Evolutionary conservation across 495 filamentous ascomycete species (phyloP).

Genomic region (Tuber brumale): DNA sequence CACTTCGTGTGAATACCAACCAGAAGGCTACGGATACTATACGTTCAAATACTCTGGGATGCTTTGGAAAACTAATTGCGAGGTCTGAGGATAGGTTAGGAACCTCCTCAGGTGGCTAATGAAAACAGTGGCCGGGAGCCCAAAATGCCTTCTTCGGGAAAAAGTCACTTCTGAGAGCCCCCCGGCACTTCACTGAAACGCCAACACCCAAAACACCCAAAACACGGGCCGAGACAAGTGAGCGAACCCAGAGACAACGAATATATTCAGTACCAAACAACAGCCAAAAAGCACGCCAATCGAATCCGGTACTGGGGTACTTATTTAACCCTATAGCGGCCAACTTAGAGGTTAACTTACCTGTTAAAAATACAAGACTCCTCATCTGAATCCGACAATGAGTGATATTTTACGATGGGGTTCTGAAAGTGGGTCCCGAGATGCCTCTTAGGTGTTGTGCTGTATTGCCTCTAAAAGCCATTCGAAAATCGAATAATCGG

Average conservation of each 20-base stretch:
- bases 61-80: not conserved
- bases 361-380: too few species aligned
- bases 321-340: too few species aligned
- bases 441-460: too few species aligned
- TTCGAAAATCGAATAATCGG: too few species aligned
- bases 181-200: not conserved
- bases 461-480: too few species aligned
- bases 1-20: not conserved
- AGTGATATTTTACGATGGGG: too few species aligned
- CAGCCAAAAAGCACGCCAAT: not conserved
- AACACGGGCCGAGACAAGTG: not conserved
- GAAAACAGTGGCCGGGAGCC: not conserved
- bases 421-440: too few species aligned
- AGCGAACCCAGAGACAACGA: too few species aligned
- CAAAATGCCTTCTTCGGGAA: not conserved
- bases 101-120: not conserved
- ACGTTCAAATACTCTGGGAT: not conserved
- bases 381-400: too few species aligned
- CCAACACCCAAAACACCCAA: not conserved
- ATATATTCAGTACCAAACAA: too few species aligned
- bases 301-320: not conserved
- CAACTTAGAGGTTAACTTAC: too few species aligned
- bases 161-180: not conserved
- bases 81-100: not conserved
- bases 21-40: not conserved